Base-by-base conservation (phyloP, 176 grass and related monocot genomes). In the Metroxylon sagu region DNA sequence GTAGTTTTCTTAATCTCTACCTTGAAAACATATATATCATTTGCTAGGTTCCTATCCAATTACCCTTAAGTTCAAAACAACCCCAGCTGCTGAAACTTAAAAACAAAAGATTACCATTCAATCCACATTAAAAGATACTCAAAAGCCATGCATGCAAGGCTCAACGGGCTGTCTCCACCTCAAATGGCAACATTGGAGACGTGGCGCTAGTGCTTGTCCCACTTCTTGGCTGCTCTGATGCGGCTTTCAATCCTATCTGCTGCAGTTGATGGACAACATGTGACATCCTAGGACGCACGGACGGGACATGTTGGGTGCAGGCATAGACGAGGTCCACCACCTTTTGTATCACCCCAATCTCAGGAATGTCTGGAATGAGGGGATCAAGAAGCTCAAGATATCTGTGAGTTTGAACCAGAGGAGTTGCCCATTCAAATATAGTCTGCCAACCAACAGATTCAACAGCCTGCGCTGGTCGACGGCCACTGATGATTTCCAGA, bases 361-460 rank as follows among this genome's bases (percentile, higher is more conserved):
- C 84, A 1, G 87, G 92, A 29, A 91, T 75, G 31, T 97, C 87
- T 23, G 81, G 65, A 48, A 97, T 90, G 52, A 80, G 80, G 12
- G 92, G 92, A 35, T 97, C 92, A 52, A 97, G 84, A 12, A 97
- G 78, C 76, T 97, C 92, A 3, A 91, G 68, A 43, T 97, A 82
- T 25, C 92, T 79, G 67, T 97, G 84, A 12, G 92, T 76, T 25
- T 97, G 87, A 30, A 88, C 92, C 59, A 97, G 69, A 21, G 92
- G 87, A 0, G 92, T 97, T 8, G 87, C 87, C 92, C 92, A 97
- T 53, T 97, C 92, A 26, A 97, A 97, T 75, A 97, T 97, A 1
- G 84, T 88, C 73, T 97, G 87, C 85, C 85, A 89, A 56, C 85
- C 90, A 14, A 84, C 86, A 25, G 86, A 90, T 59, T 97, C 80